phyloP scores from a whole-genome alignment of 768 basidiomycete species.

The Podaxis sp. region DNA sequence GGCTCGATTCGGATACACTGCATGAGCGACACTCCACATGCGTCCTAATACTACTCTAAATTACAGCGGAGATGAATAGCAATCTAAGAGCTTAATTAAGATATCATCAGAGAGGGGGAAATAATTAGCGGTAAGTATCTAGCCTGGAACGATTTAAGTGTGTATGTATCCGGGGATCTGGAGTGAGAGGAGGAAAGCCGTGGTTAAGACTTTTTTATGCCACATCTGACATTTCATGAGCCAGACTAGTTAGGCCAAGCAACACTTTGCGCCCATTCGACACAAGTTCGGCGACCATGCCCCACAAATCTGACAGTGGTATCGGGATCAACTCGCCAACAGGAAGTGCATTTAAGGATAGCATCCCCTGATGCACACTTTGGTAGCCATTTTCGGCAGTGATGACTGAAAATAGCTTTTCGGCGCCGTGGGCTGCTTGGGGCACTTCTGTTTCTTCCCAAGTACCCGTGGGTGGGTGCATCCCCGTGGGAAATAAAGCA shows the following conservation, averaged over 20 bases:
- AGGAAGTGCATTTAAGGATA: not conserved
- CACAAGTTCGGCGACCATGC: not conserved
- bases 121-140: too few species aligned
- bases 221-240: not conserved
- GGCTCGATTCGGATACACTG: not conserved
- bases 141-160: too few species aligned
- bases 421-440: not conserved
- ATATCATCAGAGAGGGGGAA: not conserved
- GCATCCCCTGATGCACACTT: not conserved
- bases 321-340: not conserved
- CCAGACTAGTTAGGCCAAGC: not conserved
- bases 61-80: not conserved
- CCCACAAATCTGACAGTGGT: not conserved
- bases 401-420: not conserved
- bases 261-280: not conserved
- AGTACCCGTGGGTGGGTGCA: not conserved
- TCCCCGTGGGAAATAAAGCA: constrained; percentile 26
- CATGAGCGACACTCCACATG: not conserved
- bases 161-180: too few species aligned
- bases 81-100: not conserved
- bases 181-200: too few species aligned
- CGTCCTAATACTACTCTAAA: not conserved
- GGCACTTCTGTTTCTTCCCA: not conserved
- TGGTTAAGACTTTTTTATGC: not conserved
- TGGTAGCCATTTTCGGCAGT: not conserved